Conservation (phyloP, 2,329 filamentous ascomycete species). For the Alternaria ethzedia region DNA sequence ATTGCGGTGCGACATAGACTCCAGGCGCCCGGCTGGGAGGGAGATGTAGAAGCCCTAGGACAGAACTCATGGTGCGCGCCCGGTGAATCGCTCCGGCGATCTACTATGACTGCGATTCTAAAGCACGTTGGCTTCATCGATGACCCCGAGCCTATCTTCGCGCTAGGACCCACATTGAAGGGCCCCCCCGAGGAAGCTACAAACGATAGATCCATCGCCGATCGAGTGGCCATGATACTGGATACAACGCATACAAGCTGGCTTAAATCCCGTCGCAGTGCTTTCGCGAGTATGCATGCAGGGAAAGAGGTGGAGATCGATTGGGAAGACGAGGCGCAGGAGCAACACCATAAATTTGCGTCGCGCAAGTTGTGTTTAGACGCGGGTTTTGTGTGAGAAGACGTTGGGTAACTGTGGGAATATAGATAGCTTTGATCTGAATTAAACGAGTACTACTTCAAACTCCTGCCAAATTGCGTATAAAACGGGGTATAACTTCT, state of each 20-base stretch:
- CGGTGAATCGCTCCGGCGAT: neutral
- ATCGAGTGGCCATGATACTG: neutral
- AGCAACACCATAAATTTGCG: neutral
- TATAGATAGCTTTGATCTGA: neutral
- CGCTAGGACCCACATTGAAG: neutral
- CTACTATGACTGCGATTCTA: neutral
- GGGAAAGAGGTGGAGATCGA: neutral
- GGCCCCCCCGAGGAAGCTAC: neutral
- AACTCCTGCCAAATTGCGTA: neutral
- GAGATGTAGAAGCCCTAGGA: no score
- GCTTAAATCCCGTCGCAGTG: neutral
- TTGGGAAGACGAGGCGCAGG: neutral
- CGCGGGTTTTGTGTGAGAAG: no score
- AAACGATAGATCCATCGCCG: neutral
- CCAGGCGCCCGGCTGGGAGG: no score
- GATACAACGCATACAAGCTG: neutral
- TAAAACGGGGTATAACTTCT: slow-evolving; percentile 1
- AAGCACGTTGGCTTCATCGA: neutral
- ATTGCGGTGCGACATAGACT: neutral
- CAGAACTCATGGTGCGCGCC: no score
- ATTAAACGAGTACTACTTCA: neutral
- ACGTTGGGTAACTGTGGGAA: no score
- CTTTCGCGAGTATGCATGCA: neutral
- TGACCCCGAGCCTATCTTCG: neutral
- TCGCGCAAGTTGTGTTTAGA: no score